A percentile compares a stretch with the other conserved stretches of the same genome.
These are phyloP conservation scores for Tillandsia leiboldiana DNA, from an alignment of 176 grass and related monocot species.

Conservation along the genomic window DNA sequence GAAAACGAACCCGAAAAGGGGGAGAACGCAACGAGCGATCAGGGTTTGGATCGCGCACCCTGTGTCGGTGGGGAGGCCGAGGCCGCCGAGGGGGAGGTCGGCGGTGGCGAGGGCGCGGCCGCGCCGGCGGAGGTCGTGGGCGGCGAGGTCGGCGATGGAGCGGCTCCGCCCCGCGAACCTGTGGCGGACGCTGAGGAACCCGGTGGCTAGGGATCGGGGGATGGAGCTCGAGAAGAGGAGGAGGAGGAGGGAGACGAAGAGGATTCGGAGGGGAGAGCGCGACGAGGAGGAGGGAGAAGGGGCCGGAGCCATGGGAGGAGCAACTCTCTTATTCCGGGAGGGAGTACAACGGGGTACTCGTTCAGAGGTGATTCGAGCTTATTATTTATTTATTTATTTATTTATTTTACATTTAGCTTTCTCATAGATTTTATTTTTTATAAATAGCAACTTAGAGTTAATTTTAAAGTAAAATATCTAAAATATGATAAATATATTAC, in stretches of 20 bases:
- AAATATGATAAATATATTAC: too few species aligned
- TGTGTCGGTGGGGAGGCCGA: conserved; percentile 63
- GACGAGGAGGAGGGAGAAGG: too few species aligned
- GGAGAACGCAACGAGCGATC: not conserved
- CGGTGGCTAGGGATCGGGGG: conserved; percentile 16
- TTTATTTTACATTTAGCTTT: too few species aligned
- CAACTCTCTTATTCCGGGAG: too few species aligned
- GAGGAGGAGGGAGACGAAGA: not conserved
- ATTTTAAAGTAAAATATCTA: too few species aligned
- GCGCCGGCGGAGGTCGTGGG: conserved; percentile 44
- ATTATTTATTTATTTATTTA: too few species aligned
- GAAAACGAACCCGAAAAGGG: not conserved
- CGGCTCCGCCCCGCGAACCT: conserved; percentile 39
- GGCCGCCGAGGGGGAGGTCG: conserved; percentile 70
- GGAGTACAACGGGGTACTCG: too few species aligned
- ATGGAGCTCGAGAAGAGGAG: not conserved
- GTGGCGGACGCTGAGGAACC: conserved; percentile 64
- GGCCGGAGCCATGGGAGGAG: too few species aligned
- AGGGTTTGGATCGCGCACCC: conserved; percentile 25
- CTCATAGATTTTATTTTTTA: too few species aligned
- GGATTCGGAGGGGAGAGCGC: not conserved
- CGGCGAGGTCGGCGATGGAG: conserved; percentile 32
- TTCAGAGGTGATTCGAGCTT: too few species aligned
- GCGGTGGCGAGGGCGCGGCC: conserved; percentile 38
- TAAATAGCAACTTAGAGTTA: too few species aligned